Base-by-base conservation (phyloP, 371 early-diverging fungal genomes). In the Mucor velutinosus region DNA sequence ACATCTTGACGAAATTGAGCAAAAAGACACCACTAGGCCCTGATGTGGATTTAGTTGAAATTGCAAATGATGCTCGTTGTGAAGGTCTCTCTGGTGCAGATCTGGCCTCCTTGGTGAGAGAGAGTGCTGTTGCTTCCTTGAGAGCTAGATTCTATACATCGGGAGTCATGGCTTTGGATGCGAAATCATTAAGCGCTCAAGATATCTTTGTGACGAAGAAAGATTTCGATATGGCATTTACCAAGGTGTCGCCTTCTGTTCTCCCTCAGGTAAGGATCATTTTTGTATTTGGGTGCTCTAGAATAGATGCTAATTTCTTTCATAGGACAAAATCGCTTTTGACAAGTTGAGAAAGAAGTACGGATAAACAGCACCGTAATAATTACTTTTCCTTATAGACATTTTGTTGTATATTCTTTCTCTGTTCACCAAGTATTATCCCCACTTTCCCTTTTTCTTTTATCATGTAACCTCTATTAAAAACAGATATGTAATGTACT, bases 31-130 rank as follows among this genome's bases (percentile, higher is more conserved):
- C 99, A 8, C 75, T 99, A 14, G 85, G 73, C 14, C 45, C 73
- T 7, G 84, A 87, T 58, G 90, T 98, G 0, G 77, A 87, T n/a
- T 77, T 99, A 57, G 73, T 73, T n/a, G 78, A 68, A 12, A 80
- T 99, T 17, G 97, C 97, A 0, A 67, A 78, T 3, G 92, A 96
- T 70, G 30, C 69, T 17, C 85, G 89, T 4, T 92, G 94, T 65
- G 91, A 94, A 56, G 92, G 94, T 11, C 90, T 90, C 69, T 84
- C 94, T 73, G 99, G 99, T 69, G 99, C 99, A 10, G 99, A 99
- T 87, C 79, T 99, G 65, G 92, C 95, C 0, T 89, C 95, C 0
- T 80, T 99, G 55, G 90, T 97, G 10, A 86, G 96, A 60, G 97
- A 97, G 76, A 95, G 96, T 32, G 92, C 93, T 2, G 94, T 95